Evolutionary conservation across 495 filamentous ascomycete genomes (phyloP).

Genomic region (Aeminium ludgeri): DNA sequence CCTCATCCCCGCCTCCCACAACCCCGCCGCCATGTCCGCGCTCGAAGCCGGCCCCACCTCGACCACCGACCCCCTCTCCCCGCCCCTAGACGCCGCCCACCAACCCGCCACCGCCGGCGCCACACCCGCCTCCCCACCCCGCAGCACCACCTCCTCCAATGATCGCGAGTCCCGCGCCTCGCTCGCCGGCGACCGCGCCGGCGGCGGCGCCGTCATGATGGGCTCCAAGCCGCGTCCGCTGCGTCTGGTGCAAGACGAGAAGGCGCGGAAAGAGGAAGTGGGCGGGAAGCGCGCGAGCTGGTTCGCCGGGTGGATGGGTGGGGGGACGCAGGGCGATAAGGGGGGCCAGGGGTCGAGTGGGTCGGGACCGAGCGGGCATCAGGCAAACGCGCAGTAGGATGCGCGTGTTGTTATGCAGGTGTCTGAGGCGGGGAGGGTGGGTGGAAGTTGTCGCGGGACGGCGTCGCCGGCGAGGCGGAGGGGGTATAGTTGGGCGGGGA

Average conservation of each 20-base stretch:
- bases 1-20: too few relatives aligned
- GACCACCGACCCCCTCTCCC: background rate
- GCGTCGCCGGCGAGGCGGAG: background rate
- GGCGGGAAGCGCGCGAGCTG: slow-evolving; percentile 36
- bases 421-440: background rate
- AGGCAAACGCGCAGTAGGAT: background rate
- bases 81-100: background rate
- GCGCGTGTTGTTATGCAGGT: background rate
- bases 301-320: slow-evolving; percentile 42
- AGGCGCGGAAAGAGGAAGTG: slow-evolving; percentile 32
- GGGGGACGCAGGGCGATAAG: slow-evolving; percentile 1
- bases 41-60: too few relatives aligned
- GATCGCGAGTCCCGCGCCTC: background rate
- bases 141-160: slow-evolving; percentile 5
- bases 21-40: too few relatives aligned
- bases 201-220: slow-evolving; percentile 36
- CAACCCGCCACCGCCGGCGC: background rate
- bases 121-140: slow-evolving; percentile 13
- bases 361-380: background rate
- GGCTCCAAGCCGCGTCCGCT: slow-evolving; percentile 72
- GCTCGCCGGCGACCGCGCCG: background rate
- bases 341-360: background rate
- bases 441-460: too few relatives aligned
- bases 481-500: background rate
- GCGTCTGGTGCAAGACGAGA: slow-evolving; percentile 62